Evolutionary conservation across 2,329 filamentous ascomycete genomes (phyloP), one percentile per base, ranked within the genome.

Genomic region (Shiraia bambusicola): DNA sequence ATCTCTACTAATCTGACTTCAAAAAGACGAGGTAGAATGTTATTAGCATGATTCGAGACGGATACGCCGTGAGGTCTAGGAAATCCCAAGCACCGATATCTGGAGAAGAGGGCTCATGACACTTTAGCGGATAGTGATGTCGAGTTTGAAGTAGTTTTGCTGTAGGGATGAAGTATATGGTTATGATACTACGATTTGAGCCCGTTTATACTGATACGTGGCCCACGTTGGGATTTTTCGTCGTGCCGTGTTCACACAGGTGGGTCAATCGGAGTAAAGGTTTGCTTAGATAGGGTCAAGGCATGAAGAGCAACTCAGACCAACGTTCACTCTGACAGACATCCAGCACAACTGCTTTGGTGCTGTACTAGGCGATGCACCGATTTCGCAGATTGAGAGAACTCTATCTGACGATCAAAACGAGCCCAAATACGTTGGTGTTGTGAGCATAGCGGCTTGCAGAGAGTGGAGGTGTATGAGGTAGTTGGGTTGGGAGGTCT

Each of bases 371-470:
- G 41, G 17, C 17, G 40, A 47, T 42, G 34, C 37, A 45, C 16
- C 19, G 13, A 14, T 45, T 45, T 42, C 48, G 49, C 51, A 38
- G 36, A 4, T 27, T 39, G 34, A 48, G 46, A 45, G 22, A 40
- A n/a, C 49, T 43, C 33, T 28, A 31, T 44, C 34, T 26, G 67
- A 66, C 71, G 82, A 81, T 70, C 72, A 74, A 59, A 83, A 83
- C 59, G 77, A 87, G 83, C 80, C 80, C 76, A 83, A 82, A 75
- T 78, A 86, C 69, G 73, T 70, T 62, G 69, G 67, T 65, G 56
- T 71, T 71, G 66, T 56, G 54, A 49, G 52, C 55, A 51, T 51
- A 50, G 55, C 40, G 48, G 45, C 45, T 55, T 56, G 65, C 58
- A 61, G 37, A 54, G 59, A 55, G 40, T 49, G 35, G 40, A 34